Conservation (phyloP, 768 basidiomycete genomes). For the Rhodotorula taiwanensis region DNA sequence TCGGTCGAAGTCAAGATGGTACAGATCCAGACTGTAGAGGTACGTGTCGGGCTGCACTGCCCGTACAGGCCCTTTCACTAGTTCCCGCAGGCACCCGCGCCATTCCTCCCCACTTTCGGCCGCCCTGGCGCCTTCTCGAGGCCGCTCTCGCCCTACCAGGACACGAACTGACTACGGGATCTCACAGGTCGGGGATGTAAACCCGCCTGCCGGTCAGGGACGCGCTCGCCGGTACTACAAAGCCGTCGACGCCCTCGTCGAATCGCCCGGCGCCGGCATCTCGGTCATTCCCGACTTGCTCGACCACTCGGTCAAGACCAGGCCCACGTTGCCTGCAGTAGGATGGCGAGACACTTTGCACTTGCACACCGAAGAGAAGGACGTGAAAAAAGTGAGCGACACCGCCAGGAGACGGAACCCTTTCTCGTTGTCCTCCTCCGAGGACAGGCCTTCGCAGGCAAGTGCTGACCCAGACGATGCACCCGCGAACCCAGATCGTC, state of each 20-base stretch:
- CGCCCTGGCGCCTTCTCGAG: neutral
- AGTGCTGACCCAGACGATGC: neutral
- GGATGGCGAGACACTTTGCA: conserved; percentile 70
- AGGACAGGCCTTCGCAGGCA: neutral
- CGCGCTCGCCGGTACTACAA: conserved; percentile 7
- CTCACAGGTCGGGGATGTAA: conserved; percentile 5
- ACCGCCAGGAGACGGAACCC: neutral
- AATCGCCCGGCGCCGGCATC: conserved; percentile 3
- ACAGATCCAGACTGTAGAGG: too few relatives aligned
- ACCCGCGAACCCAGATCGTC: conserved; percentile 49
- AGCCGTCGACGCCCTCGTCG: neutral
- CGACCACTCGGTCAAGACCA: neutral
- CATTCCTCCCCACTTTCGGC: neutral
- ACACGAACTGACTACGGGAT: too few relatives aligned
- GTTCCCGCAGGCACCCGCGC: conserved; percentile 1
- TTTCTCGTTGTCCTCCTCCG: neutral
- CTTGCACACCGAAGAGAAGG: conserved; percentile 76
- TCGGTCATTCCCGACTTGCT: conserved; percentile 27
- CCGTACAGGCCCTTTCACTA: neutral
- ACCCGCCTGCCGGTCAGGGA: neutral
- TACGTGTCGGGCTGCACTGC: neutral
- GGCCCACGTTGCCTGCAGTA: conserved; percentile 55
- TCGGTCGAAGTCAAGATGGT: too few relatives aligned
- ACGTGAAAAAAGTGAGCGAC: conserved; percentile 57
- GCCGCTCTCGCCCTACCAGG: neutral